These are phyloP conservation scores for Diaporthe longicolla DNA, from an alignment of 2,329 filamentous ascomycete species.

Conservation along the genomic window DNA sequence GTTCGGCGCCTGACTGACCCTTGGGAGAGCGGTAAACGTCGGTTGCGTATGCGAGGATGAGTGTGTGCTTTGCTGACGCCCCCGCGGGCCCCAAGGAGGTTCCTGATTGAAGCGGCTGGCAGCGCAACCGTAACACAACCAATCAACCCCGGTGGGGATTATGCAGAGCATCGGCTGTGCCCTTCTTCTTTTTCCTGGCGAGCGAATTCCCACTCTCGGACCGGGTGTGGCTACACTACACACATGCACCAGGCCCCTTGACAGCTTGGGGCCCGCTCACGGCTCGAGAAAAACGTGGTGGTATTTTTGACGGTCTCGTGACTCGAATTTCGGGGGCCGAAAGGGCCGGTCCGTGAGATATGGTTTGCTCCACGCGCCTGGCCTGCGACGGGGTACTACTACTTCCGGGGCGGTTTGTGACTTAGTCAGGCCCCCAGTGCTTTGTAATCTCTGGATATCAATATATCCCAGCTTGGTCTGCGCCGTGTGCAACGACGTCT, in stretches of 20 bases:
- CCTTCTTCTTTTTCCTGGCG: not conserved
- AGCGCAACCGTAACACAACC: constrained; percentile 19
- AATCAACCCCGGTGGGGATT: not conserved
- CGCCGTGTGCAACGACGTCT: not conserved
- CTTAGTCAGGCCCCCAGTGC: constrained; percentile 3
- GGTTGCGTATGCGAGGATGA: not conserved
- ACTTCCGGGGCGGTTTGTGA: constrained; percentile 1
- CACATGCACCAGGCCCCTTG: not conserved
- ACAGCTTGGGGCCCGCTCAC: not conserved
- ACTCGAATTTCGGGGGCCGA: constrained; percentile 27
- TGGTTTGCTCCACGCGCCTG: not conserved
- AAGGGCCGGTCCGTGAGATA: constrained; percentile 22
- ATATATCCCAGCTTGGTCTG: not conserved
- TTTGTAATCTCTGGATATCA: not conserved
- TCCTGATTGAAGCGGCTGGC: constrained; percentile 15
- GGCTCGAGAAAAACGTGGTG: not conserved
- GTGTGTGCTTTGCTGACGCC: constrained; percentile 23
- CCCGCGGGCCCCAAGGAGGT: not conserved
- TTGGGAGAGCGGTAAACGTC: not conserved
- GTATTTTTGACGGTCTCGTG: constrained; percentile 20
- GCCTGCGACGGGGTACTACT: not conserved
- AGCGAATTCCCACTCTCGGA: constrained; percentile 1
- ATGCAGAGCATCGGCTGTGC: constrained; percentile 28
- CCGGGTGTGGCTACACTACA: constrained; percentile 17
- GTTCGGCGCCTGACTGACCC: not conserved